phyloP scores from a whole-genome alignment of 148 eudicot species.

The Cornus controversa region DNA sequence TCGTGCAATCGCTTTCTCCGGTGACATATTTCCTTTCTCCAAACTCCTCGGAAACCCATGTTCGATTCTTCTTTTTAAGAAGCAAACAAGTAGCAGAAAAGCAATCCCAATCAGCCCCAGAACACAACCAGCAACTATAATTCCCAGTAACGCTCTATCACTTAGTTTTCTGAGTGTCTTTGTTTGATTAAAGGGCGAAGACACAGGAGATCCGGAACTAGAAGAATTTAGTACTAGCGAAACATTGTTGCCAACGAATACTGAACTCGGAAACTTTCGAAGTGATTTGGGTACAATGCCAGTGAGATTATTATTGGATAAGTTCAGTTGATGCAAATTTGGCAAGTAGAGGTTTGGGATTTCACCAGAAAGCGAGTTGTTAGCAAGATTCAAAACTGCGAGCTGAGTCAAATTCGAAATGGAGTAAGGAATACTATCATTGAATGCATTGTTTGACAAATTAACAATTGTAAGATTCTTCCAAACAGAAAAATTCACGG shows the following conservation, averaged over 20 bases:
- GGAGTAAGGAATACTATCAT: slow-evolving; percentile 58
- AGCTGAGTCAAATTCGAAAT: slow-evolving; percentile 56
- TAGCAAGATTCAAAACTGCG: slow-evolving; percentile 52
- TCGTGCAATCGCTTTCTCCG: slow-evolving; percentile 59
- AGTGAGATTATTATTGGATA: slow-evolving; percentile 62
- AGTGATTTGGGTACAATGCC: slow-evolving; percentile 74
- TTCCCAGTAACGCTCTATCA: slow-evolving; percentile 45
- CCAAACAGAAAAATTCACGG: slow-evolving; percentile 65
- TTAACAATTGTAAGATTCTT: slow-evolving; percentile 52
- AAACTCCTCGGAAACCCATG: slow-evolving; percentile 56
- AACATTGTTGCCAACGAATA: slow-evolving; percentile 58
- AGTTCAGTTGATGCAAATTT: slow-evolving; percentile 46
- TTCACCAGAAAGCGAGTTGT: slow-evolving; percentile 61
- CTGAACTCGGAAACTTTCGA: slow-evolving; percentile 57
- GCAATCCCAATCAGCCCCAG: slow-evolving; percentile 54
- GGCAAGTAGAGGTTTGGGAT: slow-evolving; percentile 64
- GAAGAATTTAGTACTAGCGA: slow-evolving; percentile 23
- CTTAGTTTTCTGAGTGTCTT: slow-evolving; percentile 35
- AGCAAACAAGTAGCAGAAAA: slow-evolving; percentile 46
- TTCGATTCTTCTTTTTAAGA: slow-evolving; percentile 38
- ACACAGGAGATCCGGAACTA: slow-evolving; percentile 24
- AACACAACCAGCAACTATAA: slow-evolving; percentile 45
- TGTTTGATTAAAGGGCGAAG: slow-evolving; percentile 22
- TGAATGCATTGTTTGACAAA: slow-evolving; percentile 68
- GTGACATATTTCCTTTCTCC: slow-evolving; percentile 66